These are phyloP conservation scores for Gossypium stocksii DNA, from an alignment of 345 rosid genomes.

Conservation along the genomic window DNA sequence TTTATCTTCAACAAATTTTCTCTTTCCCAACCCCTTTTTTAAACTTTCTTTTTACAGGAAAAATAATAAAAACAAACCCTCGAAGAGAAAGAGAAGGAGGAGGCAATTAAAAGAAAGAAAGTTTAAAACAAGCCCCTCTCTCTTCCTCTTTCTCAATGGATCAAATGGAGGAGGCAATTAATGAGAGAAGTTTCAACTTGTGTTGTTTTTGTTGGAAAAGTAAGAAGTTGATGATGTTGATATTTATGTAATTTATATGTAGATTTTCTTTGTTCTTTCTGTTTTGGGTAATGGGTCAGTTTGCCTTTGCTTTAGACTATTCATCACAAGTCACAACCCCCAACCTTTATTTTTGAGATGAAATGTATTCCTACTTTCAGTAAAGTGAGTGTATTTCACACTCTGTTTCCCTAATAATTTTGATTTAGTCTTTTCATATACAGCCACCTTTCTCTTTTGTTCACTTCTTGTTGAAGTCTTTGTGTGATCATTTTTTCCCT, in stretches of 20 bases:
- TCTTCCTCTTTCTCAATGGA: conserved; percentile 11
- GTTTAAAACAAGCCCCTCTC: conserved; percentile 7
- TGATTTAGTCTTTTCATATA: background rate
- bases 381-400: background rate
- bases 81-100: background rate
- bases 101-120: background rate
- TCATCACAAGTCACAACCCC: background rate
- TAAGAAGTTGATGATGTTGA: background rate
- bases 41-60: background rate
- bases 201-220: background rate
- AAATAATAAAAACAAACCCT: background rate
- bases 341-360: background rate
- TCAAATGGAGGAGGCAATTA: background rate
- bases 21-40: conserved; percentile 14
- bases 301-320: background rate
- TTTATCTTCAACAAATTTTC: conserved; percentile 13
- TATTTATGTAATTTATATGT: background rate
- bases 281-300: background rate
- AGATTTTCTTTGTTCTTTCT: background rate
- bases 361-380: background rate
- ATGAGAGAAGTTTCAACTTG: background rate
- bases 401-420: background rate
- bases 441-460: background rate
- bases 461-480: background rate
- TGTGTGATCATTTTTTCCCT: background rate